Conservation (phyloP, 179 eudicot genomes). For the Dionaea muscipula region DNA sequence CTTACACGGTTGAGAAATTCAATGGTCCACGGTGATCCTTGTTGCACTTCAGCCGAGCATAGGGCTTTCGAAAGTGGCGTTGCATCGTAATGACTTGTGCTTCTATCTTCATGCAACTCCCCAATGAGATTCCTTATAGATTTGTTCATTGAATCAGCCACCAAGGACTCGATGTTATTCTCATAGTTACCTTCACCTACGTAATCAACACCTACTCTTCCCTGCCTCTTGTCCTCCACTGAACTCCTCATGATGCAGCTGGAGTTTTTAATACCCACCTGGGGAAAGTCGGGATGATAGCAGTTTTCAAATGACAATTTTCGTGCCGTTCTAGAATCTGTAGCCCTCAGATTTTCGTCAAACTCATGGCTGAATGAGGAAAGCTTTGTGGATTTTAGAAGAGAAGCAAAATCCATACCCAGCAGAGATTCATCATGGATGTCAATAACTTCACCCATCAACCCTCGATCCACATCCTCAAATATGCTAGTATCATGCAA, state of each 20-base stretch:
- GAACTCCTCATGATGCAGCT: slow-evolving; percentile 23
- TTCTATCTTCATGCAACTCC: slow-evolving; percentile 22
- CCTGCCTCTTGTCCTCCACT: slow-evolving; percentile 20
- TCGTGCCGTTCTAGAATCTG: slow-evolving; percentile 28
- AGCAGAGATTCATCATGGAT: slow-evolving; percentile 23
- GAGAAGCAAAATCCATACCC: slow-evolving; percentile 23
- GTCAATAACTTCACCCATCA: slow-evolving; percentile 62
- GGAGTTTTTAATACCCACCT: slow-evolving; percentile 24
- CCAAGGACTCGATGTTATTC: slow-evolving; percentile 17
- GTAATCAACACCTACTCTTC: slow-evolving; percentile 20
- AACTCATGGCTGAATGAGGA: slow-evolving; percentile 20
- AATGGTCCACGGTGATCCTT: slow-evolving; percentile 91
- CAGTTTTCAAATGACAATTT: slow-evolving; percentile 31
- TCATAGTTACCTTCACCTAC: slow-evolving; percentile 19
- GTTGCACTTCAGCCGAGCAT: slow-evolving; percentile 34
- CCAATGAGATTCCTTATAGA: slow-evolving; percentile 16
- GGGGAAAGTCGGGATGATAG: slow-evolving; percentile 33
- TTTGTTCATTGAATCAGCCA: slow-evolving; percentile 21
- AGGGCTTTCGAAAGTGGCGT: slow-evolving; percentile 66
- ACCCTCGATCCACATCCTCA: slow-evolving; percentile 27
- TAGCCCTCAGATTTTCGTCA: slow-evolving; percentile 22
- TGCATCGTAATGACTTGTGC: slow-evolving; percentile 24
- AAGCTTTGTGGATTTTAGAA: slow-evolving; percentile 17
- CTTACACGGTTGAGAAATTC: slow-evolving; percentile 79
- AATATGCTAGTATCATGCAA: slow-evolving; percentile 17